Evolutionary conservation across 805 yeast genomes (phyloP).

Genomic region (Yarrowia porcina): DNA sequence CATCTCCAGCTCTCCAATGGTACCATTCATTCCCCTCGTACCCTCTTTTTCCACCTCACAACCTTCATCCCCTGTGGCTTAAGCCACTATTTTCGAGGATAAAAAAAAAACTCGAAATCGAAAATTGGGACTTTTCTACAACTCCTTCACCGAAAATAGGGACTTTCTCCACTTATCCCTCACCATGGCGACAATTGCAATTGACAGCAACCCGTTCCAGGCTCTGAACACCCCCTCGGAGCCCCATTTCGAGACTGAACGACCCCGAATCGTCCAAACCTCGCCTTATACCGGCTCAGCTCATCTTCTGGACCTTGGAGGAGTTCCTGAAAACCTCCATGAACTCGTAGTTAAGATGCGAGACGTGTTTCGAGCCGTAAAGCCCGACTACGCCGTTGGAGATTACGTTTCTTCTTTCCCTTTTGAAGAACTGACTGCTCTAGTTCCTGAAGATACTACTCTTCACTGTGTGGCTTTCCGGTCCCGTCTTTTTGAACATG

Average conservation of each 20-base stretch:
- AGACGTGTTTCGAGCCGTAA: neutral
- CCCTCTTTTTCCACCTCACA: no score
- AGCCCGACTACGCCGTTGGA: neutral
- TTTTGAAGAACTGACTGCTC: neutral
- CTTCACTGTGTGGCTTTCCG: slow-evolving; percentile 38
- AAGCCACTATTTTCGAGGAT: neutral
- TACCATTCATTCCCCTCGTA: neutral
- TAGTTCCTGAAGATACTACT: neutral
- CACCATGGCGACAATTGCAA: slow-evolving; percentile 9
- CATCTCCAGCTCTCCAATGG: neutral
- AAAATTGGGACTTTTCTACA: neutral
- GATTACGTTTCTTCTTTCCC: neutral
- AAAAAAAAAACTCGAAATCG: neutral
- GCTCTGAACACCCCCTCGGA: neutral
- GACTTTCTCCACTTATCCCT: no score
- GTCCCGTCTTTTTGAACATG: slow-evolving; percentile 37
- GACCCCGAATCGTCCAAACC: neutral
- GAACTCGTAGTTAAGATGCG: neutral
- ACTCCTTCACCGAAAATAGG: no score
- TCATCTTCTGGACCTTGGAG: neutral
- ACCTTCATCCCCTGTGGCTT: neutral
- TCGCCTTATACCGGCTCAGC: neutral
- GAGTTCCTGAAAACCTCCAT: slow-evolving; percentile 1
- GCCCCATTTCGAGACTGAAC: neutral
- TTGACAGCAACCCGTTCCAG: slow-evolving; percentile 8